Percentiles rank a stretch among this genome's conserved stretches.
These are phyloP conservation scores for Wickerhamomyces pijperi DNA, from an alignment of 805 yeast genomes.

Conservation along the genomic window DNA sequence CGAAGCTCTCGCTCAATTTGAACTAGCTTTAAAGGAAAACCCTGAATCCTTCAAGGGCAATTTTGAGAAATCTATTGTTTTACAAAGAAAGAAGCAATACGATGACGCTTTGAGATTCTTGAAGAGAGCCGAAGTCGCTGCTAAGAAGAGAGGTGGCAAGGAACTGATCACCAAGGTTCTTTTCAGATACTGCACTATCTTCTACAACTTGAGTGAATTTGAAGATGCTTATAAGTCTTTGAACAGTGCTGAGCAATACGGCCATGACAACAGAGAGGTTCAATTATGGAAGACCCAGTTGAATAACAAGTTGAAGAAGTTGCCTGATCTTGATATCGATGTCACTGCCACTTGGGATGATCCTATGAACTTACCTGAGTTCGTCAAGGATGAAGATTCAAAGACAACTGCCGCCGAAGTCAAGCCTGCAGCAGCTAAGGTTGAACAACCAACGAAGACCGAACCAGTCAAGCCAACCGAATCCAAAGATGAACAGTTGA, in stretches of 20 bases:
- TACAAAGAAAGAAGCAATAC: conserved; percentile 29
- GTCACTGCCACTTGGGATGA: background rate
- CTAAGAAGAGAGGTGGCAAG: conserved; percentile 28
- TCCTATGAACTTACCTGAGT: background rate
- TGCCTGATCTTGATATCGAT: conserved; percentile 3
- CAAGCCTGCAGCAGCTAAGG: background rate
- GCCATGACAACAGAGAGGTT: conserved; percentile 19
- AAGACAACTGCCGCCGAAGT: no score
- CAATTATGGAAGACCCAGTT: conserved; percentile 13
- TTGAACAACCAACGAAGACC: background rate
- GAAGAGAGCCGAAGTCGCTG: conserved; percentile 30
- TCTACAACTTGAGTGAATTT: conserved; percentile 27
- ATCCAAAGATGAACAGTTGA: conserved; percentile 5
- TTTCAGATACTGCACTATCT: conserved; percentile 31
- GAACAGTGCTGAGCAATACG: conserved; percentile 26
- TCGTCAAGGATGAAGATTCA: background rate
- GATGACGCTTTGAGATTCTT: conserved; percentile 33
- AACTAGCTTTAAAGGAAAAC: conserved; percentile 28
- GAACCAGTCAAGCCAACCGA: no score
- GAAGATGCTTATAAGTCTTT: conserved; percentile 30
- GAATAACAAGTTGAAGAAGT: conserved; percentile 11
- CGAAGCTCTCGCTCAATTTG: conserved; percentile 28
- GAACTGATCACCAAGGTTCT: conserved; percentile 32
- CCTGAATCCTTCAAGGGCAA: conserved; percentile 34
- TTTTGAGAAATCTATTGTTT: conserved; percentile 32